Conservation (phyloP, 805 yeast genomes). For the Candida sakaeoensis region DNA sequence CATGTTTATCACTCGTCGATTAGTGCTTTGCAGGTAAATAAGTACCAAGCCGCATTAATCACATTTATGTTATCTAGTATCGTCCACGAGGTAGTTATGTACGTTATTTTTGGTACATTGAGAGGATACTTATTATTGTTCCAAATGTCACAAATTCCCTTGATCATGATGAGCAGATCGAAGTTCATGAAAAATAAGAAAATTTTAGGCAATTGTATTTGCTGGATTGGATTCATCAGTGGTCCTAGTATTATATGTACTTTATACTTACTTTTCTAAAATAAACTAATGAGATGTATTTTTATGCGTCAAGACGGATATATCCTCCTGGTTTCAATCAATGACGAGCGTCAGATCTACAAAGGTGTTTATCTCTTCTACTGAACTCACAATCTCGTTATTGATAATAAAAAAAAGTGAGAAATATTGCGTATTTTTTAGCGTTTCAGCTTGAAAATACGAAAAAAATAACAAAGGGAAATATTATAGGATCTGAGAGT, state of each 20-base stretch:
- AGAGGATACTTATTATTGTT: slow-evolving; percentile 76
- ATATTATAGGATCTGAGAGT: too few species aligned
- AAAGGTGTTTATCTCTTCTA: too few species aligned
- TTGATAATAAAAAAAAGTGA: too few species aligned
- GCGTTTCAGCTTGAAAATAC: too few species aligned
- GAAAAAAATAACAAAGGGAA: too few species aligned
- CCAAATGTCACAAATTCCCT: slow-evolving; percentile 87
- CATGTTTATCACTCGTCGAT: slow-evolving; percentile 94
- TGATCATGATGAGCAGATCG: slow-evolving; percentile 61
- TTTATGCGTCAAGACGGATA: not conserved
- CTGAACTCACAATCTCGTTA: too few species aligned
- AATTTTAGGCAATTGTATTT: slow-evolving; percentile 71
- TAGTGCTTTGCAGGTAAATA: slow-evolving; percentile 65
- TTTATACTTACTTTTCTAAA: slow-evolving; percentile 69
- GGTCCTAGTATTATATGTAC: slow-evolving; percentile 91
- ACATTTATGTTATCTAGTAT: slow-evolving; percentile 78
- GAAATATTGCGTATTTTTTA: too few species aligned
- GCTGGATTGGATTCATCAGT: slow-evolving; percentile 87
- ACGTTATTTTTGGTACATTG: slow-evolving; percentile 70
- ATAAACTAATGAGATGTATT: slow-evolving; percentile 9
- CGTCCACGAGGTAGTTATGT: slow-evolving; percentile 92
- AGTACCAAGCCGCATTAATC: slow-evolving; percentile 64
- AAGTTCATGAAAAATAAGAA: slow-evolving; percentile 51
- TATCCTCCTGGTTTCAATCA: too few species aligned
- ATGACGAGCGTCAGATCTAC: too few species aligned